Evolutionary conservation across 2,329 filamentous ascomycete genomes (phyloP), one percentile per base, ranked within the genome.

Genomic region (Scopulariopsis brevicaulis): DNA sequence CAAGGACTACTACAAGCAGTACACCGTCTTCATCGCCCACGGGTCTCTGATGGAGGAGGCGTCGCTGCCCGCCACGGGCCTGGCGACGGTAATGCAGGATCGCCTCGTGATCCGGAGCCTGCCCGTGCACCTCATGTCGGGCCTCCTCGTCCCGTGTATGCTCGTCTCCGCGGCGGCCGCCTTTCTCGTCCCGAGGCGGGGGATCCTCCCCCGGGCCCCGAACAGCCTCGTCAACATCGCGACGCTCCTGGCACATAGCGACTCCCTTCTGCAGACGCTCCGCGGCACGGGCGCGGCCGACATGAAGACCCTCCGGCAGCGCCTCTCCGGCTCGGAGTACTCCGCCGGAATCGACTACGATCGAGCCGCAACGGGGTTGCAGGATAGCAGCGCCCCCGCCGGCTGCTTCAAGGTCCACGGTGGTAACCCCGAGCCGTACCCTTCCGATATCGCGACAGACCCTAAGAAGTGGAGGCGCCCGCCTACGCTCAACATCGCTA

Each of bases 331-430:
- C 1, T 65, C 64, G 5, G 57, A 63, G 1, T 74, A 68, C 51
- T 68, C 66, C 12, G 69, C 65, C 2, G 70, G 70, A 12, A 67
- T 72, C 7, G 70, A 72, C 54, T 64, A 72, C 43, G 69, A 72
- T 54, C 67, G 68, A 43, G 58, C 66, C 3, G 63, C 64, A 3
- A 55, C 59, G 40, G 20, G 50, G 8, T 32, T 8, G 0, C 20
- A 11, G n/a, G 22, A 5, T 12, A 14, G 24, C 46, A 22, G 46
- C 20, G 22, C 46, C 10, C n/a, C 8, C 3, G 52, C 55, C 10
- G 64, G 67, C 5, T 37, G 24, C 35, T 57, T 57, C 15, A 57
- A 25, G 34, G 52, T 57, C 50, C 40, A 56, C 24, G 43, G 25
- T 22, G 28, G 54, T 6, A 35, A 51, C 22, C 48, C 55, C 62